Percentiles rank a stretch among this genome's conserved stretches.
phyloP scores from a whole-genome alignment of 2,329 filamentous ascomycete species.

The Pseudogymnoascus sp. region DNA sequence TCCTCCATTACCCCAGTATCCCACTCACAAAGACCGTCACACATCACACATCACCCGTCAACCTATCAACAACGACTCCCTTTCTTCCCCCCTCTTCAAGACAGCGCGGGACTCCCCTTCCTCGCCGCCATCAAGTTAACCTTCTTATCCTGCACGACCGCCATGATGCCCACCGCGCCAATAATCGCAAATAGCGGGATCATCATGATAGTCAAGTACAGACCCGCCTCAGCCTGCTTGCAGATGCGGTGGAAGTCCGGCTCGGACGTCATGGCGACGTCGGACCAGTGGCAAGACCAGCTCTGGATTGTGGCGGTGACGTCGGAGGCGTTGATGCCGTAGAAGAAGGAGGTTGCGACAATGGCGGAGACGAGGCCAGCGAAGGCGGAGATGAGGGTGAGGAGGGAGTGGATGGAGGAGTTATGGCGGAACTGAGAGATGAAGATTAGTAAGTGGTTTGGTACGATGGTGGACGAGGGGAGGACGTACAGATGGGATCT shows the following conservation, averaged over 20 bases:
- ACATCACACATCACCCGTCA: neutral
- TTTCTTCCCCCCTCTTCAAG: conserved; percentile 13
- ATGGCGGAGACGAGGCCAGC: conserved; percentile 39
- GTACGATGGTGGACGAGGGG: neutral
- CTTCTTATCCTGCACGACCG: conserved; percentile 36
- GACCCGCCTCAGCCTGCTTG: conserved; percentile 43
- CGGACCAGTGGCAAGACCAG: conserved; percentile 54
- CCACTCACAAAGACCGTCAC: neutral
- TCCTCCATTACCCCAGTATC: neutral
- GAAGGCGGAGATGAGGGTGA: conserved; percentile 32
- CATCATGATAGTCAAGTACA: conserved; percentile 47
- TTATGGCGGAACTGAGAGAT: conserved; percentile 32
- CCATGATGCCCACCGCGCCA: conserved; percentile 36
- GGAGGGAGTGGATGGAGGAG: conserved; percentile 15
- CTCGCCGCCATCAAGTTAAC: conserved; percentile 18
- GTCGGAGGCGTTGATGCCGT: conserved; percentile 44
- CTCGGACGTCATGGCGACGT: conserved; percentile 39
- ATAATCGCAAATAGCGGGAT: conserved; percentile 44
- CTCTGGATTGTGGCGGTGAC: conserved; percentile 47
- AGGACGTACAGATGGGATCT: conserved; percentile 40
- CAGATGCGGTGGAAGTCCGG: conserved; percentile 51
- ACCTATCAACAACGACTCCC: neutral
- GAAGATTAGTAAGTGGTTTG: neutral
- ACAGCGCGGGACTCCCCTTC: conserved; percentile 26
- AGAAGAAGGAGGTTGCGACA: conserved; percentile 48